phyloP scores from a whole-genome alignment of 768 basidiomycete species.

The Trametes maxima region DNA sequence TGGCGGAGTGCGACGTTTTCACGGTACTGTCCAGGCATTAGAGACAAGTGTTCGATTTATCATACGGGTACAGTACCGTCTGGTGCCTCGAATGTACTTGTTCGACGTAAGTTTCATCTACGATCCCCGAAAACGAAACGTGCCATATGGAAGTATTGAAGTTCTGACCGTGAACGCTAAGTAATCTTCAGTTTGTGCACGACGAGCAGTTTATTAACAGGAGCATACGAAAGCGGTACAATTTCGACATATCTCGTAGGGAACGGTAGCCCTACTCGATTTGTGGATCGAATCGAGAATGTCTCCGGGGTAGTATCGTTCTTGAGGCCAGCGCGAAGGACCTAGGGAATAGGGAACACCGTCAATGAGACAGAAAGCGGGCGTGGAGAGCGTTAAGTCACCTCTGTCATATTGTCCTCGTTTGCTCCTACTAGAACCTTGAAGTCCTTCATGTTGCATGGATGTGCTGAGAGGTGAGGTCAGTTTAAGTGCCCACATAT shows the following conservation, averaged over 20 bases:
- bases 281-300: slow-evolving; percentile 59
- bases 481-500: background rate
- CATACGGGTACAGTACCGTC: slow-evolving; percentile 48
- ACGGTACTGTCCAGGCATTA: slow-evolving; percentile 50
- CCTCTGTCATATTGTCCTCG: slow-evolving; percentile 68
- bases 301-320: slow-evolving; percentile 68
- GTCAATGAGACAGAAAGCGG: too few relatives aligned
- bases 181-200: background rate
- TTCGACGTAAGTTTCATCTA: slow-evolving; percentile 58
- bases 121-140: slow-evolving; percentile 62
- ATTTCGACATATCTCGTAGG: slow-evolving; percentile 76
- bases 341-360: background rate
- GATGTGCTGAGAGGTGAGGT: slow-evolving; percentile 57
- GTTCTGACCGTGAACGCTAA: slow-evolving; percentile 68
- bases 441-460: slow-evolving; percentile 87
- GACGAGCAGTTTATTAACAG: background rate
- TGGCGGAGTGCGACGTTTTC: slow-evolving; percentile 68
- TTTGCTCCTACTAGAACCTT: slow-evolving; percentile 67
- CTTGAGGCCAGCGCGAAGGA: slow-evolving; percentile 62
- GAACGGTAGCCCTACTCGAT: slow-evolving; percentile 56
- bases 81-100: slow-evolving; percentile 55
- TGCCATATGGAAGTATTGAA: slow-evolving; percentile 85
- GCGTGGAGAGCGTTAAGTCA: background rate
- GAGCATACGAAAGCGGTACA: slow-evolving; percentile 68
- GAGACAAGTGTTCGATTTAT: background rate